Evolutionary conservation across 2,329 filamentous ascomycete species (phyloP).

Genomic region (Lachnellula arida): DNA sequence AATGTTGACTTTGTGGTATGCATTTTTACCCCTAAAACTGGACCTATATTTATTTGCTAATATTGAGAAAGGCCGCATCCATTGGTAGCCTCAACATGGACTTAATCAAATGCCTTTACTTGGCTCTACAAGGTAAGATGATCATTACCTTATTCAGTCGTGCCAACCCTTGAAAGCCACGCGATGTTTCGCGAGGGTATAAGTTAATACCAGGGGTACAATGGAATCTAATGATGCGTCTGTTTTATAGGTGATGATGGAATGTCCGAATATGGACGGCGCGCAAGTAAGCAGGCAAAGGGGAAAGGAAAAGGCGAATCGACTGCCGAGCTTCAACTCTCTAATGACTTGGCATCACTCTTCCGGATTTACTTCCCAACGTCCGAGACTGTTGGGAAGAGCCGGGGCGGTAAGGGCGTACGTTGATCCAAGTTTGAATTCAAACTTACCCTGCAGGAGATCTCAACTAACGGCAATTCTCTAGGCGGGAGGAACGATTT

Average conservation of each 20-base stretch:
- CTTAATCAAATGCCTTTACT: constrained; percentile 57
- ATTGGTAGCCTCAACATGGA: constrained; percentile 69
- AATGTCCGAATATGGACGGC: constrained; percentile 37
- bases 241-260: constrained; percentile 41
- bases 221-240: constrained; percentile 7
- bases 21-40: neutral
- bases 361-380: constrained; percentile 82
- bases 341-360: constrained; percentile 37
- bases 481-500: constrained; percentile 76
- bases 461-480: constrained; percentile 1
- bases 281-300: constrained; percentile 25
- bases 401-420: constrained; percentile 57
- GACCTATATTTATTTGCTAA: constrained; percentile 10
- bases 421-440: constrained; percentile 23
- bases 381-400: constrained; percentile 59
- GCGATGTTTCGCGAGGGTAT: neutral
- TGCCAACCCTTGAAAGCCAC: neutral
- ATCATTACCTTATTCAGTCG: neutral
- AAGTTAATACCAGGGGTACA: neutral
- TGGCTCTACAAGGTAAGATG: constrained; percentile 49
- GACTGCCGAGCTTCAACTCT: constrained; percentile 18
- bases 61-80: constrained; percentile 61
- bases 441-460: neutral
- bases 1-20: constrained; percentile 70
- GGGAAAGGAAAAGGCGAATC: constrained; percentile 12